Base-by-base conservation (phyloP, 805 yeast genomes). In the Cyberlindnera suaveolens region DNA sequence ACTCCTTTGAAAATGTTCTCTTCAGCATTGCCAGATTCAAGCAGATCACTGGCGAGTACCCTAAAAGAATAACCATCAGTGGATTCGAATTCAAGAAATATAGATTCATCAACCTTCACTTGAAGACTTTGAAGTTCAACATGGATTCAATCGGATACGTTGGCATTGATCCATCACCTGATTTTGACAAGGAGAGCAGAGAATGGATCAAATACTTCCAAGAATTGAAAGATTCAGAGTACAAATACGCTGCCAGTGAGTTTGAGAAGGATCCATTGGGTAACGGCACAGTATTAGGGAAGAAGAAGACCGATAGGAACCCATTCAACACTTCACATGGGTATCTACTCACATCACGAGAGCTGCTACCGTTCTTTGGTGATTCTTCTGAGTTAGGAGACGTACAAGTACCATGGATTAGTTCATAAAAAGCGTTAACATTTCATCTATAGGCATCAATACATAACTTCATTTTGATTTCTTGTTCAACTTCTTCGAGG, bases 1-100 rank as follows among this genome's bases (percentile, higher is more conserved):
- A 86, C 60, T 84, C 93, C 1, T 82, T 82, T 56, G 95, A 86
- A 56, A 86, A 86, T 59, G 74, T 85, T 6, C 46, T 84, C 3
- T 84, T 77, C 58, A 77, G 83, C 49, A 50, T 82, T 2, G 67
- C 74, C 31, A 63, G 78, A 40, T 85, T 70, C 56, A 58, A 71
- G 27, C 78, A 80, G 49, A 46, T 70, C 2, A 57, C 64, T 4
- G 65, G 69, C 0, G 18, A 8, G 1, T 81, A 72, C 47, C 95
- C 95, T 0, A 36, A 51, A 1, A 50, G 50, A 2, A 64, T 85
- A 4, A 74, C 78, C 0, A 69, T 87, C 3, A 75, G 79, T 4
- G 93, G 95, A 2, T 85, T 85, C 57, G 88, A 79, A 36, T 87
- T 87, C 62, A 87, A 87, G 54, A 63, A 76, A 42, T 56, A 58